These are phyloP conservation scores for Paramecium primaurelia DNA, from an alignment of 73 alveolate species.

Conservation along the genomic window DNA sequence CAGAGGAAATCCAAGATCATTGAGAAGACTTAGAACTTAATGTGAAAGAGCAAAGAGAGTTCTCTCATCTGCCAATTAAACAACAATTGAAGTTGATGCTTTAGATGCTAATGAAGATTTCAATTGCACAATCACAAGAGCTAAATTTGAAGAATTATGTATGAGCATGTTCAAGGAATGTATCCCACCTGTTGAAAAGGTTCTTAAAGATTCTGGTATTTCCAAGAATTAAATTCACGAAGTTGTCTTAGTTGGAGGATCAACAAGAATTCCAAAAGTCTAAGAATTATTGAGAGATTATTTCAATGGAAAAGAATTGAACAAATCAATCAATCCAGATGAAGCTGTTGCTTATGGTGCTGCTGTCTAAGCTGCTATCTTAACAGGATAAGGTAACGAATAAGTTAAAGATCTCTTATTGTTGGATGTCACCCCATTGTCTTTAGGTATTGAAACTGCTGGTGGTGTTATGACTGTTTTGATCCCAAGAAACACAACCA, in stretches of 20 bases:
- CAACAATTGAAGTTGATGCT: slow-evolving; percentile 91
- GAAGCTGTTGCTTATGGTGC: slow-evolving; percentile 86
- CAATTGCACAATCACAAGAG: slow-evolving; percentile 83
- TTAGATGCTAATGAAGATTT: slow-evolving; percentile 88
- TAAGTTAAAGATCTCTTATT: slow-evolving; percentile 76
- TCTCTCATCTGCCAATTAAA: slow-evolving; percentile 83
- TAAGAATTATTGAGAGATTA: slow-evolving; percentile 91
- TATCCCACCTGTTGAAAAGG: slow-evolving; percentile 80
- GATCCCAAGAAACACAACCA: slow-evolving; percentile 93
- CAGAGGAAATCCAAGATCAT: slow-evolving; percentile 72
- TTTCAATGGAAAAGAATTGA: slow-evolving; percentile 94
- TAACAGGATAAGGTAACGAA: slow-evolving; percentile 71
- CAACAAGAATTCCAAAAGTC: slow-evolving; percentile 90
- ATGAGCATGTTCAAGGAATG: slow-evolving; percentile 83
- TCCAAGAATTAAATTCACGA: slow-evolving; percentile 77
- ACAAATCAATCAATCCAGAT: slow-evolving; percentile 80
- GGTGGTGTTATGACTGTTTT: slow-evolving; percentile 99
- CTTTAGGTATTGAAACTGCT: slow-evolving; percentile 97
- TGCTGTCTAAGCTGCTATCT: slow-evolving; percentile 77
- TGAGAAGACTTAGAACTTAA: slow-evolving; percentile 80
- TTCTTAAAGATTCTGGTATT: slow-evolving; percentile 68
- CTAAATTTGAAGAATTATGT: slow-evolving; percentile 89
- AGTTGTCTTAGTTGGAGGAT: slow-evolving; percentile 85
- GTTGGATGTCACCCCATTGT: slow-evolving; percentile 93
- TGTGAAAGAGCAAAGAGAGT: slow-evolving; percentile 90